Base-by-base conservation (phyloP, 139 green algal species). In the Micractinium conductrix region DNA sequence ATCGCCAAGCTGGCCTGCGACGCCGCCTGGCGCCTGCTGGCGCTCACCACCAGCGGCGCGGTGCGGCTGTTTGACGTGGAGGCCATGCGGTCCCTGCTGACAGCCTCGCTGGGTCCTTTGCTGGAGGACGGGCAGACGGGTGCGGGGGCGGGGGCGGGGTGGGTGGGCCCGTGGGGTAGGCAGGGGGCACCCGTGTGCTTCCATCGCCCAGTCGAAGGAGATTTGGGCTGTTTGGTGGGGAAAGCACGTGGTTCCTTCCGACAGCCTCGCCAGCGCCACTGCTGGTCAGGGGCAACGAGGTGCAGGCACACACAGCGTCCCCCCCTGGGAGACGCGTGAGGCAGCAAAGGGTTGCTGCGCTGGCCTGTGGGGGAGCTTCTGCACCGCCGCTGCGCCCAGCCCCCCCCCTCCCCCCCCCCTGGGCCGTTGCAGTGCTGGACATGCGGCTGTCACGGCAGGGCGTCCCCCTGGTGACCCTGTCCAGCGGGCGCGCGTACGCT, bases 401-500 rank as follows among this genome's bases (percentile, higher is more conserved):
- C n/a, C n/a, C n/a, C n/a, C n/a, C n/a, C n/a, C n/a, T n/a, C n/a
- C n/a, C 26, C 26, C 69, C 40, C n/a, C 26, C 73, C 45, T 69
- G 58, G 38, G n/a, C 28, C 78, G 33, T 35, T 50, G 88, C 83
- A 88, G 86, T 93, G 60, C 30, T 86, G 58, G 75, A 87, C 42
- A 72, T 83, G 33, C 62, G 79, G 33, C 84, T 93, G 79, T 93
- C 88, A 7, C 45, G 48, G 8, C 38, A 38, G 50, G 92, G 93
- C 1, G 33, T 81, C 21, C 92, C 93, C 2, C 65, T 95, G n/a
- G 67, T 92, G 33, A 87, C 94, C 30, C 82, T 97, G 42, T 83
- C 79, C 43, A 89, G 93, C 85, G 48, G 73, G 42, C 86, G 86
- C 68, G 94, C 92, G 40, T 93, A 92, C 84, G 65, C 85, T 21